A percentile compares a stretch with the other conserved stretches of the same genome.
Conservation (phyloP, 495 filamentous ascomycete genomes). For the Sabuloglossum arenarium region DNA sequence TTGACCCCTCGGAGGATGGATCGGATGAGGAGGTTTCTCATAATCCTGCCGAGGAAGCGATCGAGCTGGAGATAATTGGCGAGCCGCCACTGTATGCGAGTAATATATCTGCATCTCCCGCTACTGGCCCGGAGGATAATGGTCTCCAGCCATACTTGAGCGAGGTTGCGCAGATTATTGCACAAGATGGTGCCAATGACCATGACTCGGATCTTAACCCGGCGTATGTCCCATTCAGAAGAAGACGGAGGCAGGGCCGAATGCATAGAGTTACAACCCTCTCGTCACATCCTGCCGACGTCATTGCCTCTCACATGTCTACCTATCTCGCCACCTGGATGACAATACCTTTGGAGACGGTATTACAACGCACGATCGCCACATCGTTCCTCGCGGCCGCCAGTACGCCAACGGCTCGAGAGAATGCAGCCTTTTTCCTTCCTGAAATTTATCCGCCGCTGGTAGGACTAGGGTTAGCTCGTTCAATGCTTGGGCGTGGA, state of each 20-base stretch:
- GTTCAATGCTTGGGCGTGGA: not conserved
- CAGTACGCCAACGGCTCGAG: not conserved
- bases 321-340: not conserved
- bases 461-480: not conserved
- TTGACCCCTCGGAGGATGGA: not conserved
- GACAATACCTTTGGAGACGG: constrained; percentile 1
- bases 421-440: constrained; percentile 1
- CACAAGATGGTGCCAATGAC: not conserved
- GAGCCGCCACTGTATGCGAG: not conserved
- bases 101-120: not conserved
- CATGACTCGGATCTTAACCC: not conserved
- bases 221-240: not conserved
- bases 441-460: not conserved
- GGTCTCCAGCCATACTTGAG: not conserved
- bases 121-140: not conserved
- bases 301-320: constrained; percentile 1
- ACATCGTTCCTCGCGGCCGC: constrained; percentile 4
- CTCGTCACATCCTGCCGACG: not conserved
- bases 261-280: not conserved
- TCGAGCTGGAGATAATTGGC: not conserved
- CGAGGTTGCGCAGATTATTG: not conserved
- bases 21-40: not conserved
- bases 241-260: not conserved
- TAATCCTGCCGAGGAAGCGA: not conserved
- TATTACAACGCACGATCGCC: not conserved